Conservation (phyloP, 306 rosid species). For the Sophora flavescens region DNA sequence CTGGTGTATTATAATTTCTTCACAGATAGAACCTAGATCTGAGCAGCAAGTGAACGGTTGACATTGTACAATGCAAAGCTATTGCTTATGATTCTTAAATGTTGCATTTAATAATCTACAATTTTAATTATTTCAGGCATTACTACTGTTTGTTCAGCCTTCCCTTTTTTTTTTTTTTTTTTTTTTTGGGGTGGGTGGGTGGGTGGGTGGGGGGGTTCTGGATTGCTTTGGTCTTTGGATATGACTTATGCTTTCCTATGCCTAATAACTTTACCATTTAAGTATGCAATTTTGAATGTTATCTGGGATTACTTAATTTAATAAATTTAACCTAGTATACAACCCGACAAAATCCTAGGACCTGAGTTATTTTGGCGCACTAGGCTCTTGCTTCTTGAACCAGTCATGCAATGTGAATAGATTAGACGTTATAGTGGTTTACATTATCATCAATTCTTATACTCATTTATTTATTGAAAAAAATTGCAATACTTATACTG, state of each 20-base stretch:
- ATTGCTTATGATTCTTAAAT: background rate
- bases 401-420: background rate
- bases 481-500: background rate
- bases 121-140: background rate
- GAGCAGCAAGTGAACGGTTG: conserved; percentile 12
- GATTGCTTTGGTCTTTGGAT: background rate
- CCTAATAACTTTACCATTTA: background rate
- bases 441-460: background rate
- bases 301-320: background rate
- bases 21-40: background rate
- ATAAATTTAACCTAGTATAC: background rate
- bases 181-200: background rate
- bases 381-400: background rate
- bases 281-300: too few species aligned
- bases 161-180: too few species aligned
- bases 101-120: conserved; percentile 16
- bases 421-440: background rate
- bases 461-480: background rate
- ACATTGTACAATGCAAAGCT: background rate
- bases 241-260: background rate
- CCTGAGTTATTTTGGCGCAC: background rate
- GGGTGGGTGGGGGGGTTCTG: background rate
- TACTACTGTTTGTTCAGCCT: background rate
- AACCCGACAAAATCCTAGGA: background rate
- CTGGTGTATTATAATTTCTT: background rate